phyloP scores from a whole-genome alignment of 306 rosid species.

The Coriaria nepalensis region DNA sequence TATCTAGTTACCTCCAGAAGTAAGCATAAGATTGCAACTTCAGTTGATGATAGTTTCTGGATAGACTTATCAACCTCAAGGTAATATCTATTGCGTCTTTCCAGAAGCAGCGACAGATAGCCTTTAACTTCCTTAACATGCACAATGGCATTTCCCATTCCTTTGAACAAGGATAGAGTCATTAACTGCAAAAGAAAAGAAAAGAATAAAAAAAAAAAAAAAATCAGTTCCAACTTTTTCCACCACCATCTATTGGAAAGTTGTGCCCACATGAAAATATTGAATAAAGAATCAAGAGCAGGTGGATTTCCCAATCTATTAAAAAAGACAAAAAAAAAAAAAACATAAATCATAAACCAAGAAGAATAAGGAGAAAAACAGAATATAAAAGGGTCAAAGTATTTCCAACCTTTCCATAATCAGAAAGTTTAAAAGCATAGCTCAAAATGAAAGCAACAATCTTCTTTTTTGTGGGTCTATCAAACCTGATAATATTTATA shows the following conservation, averaged over 20 bases:
- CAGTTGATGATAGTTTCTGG: slow-evolving; percentile 38
- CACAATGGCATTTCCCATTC: slow-evolving; percentile 49
- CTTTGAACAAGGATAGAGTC: slow-evolving; percentile 70
- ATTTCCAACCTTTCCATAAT: slow-evolving; percentile 66
- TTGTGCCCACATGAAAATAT: background rate
- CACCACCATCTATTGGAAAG: background rate
- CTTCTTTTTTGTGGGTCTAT: slow-evolving; percentile 47
- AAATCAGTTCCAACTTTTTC: slow-evolving; percentile 9
- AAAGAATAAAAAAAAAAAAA: slow-evolving; percentile 1
- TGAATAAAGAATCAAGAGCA: background rate
- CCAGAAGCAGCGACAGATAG: slow-evolving; percentile 41
- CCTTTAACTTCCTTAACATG: slow-evolving; percentile 35
- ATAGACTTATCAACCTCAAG: slow-evolving; percentile 18
- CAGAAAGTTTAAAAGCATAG: slow-evolving; percentile 47
- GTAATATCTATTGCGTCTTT: slow-evolving; percentile 28
- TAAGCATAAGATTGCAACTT: slow-evolving; percentile 60
- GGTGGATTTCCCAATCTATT: no score
- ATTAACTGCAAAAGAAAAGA: slow-evolving; percentile 38
- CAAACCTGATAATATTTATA: slow-evolving; percentile 43
- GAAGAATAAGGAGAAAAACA: slow-evolving; percentile 5
- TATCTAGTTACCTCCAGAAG: slow-evolving; percentile 53
- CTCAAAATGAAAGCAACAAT: slow-evolving; percentile 61
- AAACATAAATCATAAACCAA: slow-evolving; percentile 1
- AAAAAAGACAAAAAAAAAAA: no score
- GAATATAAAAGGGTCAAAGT: slow-evolving; percentile 10